Base-by-base conservation (phyloP, 495 filamentous ascomycete genomes). In the Cairneyella variabilis region DNA sequence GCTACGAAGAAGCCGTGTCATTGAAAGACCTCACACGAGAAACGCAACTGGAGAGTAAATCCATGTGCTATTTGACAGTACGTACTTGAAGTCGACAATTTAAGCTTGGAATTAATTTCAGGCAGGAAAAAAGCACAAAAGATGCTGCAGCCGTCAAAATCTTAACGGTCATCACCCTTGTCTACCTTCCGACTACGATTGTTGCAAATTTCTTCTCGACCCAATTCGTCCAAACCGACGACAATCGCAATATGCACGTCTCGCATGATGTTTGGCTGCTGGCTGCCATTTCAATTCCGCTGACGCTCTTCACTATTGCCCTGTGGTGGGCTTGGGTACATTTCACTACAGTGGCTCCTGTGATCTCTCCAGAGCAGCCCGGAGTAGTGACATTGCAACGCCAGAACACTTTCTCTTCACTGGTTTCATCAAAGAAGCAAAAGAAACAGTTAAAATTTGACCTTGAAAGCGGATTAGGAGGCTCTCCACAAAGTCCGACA, bases 181-280 rank as follows among this genome's bases (percentile, higher is more conserved):
- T 60, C 18, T 60, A 60, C 48, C 42, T 60, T 3, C 57, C 57
- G 17, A 40, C 26, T 3, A 56, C 57, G 8, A 54, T 60, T 36
- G 57, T 60, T 30, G 57, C 57, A 46, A 59, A 54, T 22, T 54
- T 54, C 26, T 59, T 59, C 36, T 59, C 56, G 4, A 59, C 56
- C 20, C 45, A 59, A 46, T 59, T 59, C n/a, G 45, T 59, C 6
- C 56, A 59, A 41, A 54, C 27, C 5, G 26, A 41, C 14, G 22
- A 38, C 11, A 17, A 39, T 32, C 48, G 50, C 21, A 16, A 34
- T 3, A 59, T 59, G 56, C 27, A 22, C n/a, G 14, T 59, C 17
- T 22, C 51, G 0, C 18, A 21, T 7, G 51, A 51, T 32, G 38
- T 34, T 4, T 59, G 56, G 56, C 38, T 59, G 20, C 46, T 59